Conservation (phyloP, 495 filamentous ascomycete species). For the Halenospora varia region DNA sequence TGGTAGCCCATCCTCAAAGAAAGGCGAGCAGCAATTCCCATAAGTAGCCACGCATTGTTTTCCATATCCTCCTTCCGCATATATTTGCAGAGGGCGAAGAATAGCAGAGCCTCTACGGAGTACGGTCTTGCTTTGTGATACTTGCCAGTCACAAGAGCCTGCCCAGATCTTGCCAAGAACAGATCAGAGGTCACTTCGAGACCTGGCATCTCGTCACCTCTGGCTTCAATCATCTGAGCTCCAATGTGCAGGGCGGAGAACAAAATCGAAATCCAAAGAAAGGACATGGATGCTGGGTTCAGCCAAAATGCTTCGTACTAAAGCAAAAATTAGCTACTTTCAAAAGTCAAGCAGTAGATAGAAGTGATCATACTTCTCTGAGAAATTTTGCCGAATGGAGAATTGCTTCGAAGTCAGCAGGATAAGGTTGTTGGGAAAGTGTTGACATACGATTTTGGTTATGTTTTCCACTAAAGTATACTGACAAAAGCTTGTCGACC, state of each 20-base stretch:
- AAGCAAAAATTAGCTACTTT: too few species aligned
- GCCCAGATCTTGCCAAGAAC: constrained; percentile 40
- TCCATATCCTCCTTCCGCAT: constrained; percentile 22
- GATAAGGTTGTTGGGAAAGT: not conserved
- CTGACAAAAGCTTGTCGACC: constrained; percentile 37
- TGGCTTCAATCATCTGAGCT: constrained; percentile 58
- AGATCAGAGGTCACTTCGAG: constrained; percentile 50
- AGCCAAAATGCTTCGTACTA: constrained; percentile 45
- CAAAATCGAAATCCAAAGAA: constrained; percentile 24
- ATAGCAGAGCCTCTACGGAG: constrained; percentile 30
- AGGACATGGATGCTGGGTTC: constrained; percentile 25
- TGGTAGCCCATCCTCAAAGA: constrained; percentile 38
- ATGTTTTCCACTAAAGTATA: constrained; percentile 47
- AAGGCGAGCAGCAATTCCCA: constrained; percentile 31
- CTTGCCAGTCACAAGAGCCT: constrained; percentile 41
- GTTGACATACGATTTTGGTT: constrained; percentile 30
- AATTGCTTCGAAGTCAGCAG: constrained; percentile 22
- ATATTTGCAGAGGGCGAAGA: constrained; percentile 25
- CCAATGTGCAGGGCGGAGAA: constrained; percentile 63
- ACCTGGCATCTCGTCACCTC: constrained; percentile 62
- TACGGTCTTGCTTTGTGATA: constrained; percentile 36
- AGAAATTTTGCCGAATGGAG: constrained; percentile 38
- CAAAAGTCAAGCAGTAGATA: constrained; percentile 32
- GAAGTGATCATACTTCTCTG: constrained; percentile 12
- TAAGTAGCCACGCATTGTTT: constrained; percentile 29